Evolutionary conservation across 768 basidiomycete genomes (phyloP).

Genomic region (Tephrocybe sp.): DNA sequence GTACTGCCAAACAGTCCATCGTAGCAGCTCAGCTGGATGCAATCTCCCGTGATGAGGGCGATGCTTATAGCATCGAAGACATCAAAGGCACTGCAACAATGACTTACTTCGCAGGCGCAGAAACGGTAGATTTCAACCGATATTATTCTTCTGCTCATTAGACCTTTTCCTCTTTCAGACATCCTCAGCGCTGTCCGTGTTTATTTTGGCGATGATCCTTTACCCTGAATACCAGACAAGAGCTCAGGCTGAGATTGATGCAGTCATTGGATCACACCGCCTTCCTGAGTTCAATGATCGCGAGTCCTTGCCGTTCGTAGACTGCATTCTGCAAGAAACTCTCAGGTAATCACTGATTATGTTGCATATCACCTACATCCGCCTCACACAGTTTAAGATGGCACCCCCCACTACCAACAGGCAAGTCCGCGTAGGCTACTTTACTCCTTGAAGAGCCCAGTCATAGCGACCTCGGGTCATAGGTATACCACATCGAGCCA

Average conservation of each 20-base stretch:
- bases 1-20: slow-evolving; percentile 24
- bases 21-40: slow-evolving; percentile 16
- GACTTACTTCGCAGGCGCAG: slow-evolving; percentile 14
- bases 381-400: not conserved
- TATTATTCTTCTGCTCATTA: too few relatives aligned
- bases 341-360: slow-evolving; percentile 7
- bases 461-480: not conserved
- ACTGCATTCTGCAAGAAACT: slow-evolving; percentile 14
- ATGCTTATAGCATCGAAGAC: slow-evolving; percentile 3
- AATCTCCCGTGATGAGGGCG: slow-evolving; percentile 7
- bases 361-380: not conserved
- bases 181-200: slow-evolving; percentile 14
- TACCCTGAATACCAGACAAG: slow-evolving; percentile 24
- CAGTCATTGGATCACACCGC: slow-evolving; percentile 21
- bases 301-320: slow-evolving; percentile 20
- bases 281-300: slow-evolving; percentile 26
- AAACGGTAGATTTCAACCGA: slow-evolving; percentile 11
- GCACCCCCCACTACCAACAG: slow-evolving; percentile 1
- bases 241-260: slow-evolving; percentile 30
- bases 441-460: too few relatives aligned
- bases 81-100: slow-evolving; percentile 13
- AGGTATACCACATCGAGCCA: slow-evolving; percentile 14
- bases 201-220: slow-evolving; percentile 27
- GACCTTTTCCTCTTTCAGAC: not conserved
- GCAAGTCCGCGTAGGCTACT: too few relatives aligned